Base-by-base conservation (phyloP, 805 yeast species). In the Wickerhamiella nectarea region DNA sequence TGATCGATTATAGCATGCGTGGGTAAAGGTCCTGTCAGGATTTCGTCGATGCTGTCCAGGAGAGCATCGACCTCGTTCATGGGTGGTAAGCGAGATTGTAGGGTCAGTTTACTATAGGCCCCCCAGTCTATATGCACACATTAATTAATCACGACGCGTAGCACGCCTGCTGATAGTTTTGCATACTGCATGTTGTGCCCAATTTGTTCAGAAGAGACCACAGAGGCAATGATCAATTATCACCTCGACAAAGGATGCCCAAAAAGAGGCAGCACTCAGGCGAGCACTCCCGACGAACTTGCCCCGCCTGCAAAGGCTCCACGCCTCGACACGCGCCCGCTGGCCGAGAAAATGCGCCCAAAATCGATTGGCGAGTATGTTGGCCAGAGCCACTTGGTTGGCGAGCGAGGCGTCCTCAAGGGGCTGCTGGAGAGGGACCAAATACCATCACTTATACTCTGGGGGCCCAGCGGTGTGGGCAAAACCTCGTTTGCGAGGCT, bases 381-480 rank as follows among this genome's bases (percentile, higher is more conserved):
- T 19, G 99, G 99, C 0, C 99, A 91, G 61, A 64, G 67, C 11
- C 94, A 87, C 61, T 61, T 91, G 2, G 66, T 89, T 4, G 80
- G 82, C 0, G 61, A 64, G 1, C 52, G 59, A 8, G 94, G 95
- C 1, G 65, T 78, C 2, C 62, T 89, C 2, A 63, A 75, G 21
- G 77, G 77, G 36, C 81, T 81, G 48, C 67, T 87, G 1, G 68
- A 70, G 29, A 62, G 71, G 4, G 64, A 57, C 20, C 38, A 47
- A 7, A 51, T 63, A 6, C 96, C 96, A 1, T 85, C 95, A 0
- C 70, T 91, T 75, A 75, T 91, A 1, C 63, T 91, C 4, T 81
- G 91, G 82, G 99, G 99, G 0, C 94, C 94, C 0, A 94, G 96
- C 1, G 98, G 98, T 0, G 87, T 85, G 2, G 91, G 68, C 0